Evolutionary conservation across 352 stramenopile species (phyloP).

Genomic region (Paralagenidium karlingii): DNA sequence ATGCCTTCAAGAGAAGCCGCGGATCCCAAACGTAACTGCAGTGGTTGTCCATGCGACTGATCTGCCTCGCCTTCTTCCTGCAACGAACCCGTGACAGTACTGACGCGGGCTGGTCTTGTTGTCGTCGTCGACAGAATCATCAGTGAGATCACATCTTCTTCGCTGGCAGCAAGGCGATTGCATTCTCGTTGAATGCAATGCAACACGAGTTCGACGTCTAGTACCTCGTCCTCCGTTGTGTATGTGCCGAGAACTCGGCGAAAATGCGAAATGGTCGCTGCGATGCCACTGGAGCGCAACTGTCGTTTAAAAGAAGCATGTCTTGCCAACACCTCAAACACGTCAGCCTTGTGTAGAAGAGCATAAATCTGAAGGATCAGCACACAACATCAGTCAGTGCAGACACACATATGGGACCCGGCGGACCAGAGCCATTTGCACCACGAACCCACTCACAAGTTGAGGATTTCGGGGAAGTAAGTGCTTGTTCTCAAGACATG

Average conservation of each 20-base stretch:
- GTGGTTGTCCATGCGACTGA: too few species aligned
- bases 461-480: constrained; percentile 63
- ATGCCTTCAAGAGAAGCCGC: too few species aligned
- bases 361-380: constrained; percentile 55
- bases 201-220: constrained; percentile 54
- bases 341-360: constrained; percentile 49
- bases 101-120: constrained; percentile 4
- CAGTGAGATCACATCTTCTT: too few species aligned
- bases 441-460: constrained; percentile 52
- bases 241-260: constrained; percentile 46
- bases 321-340: constrained; percentile 33
- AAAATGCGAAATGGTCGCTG: constrained; percentile 52
- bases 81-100: neutral
- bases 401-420: neutral
- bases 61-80: too few species aligned
- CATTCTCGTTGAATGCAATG: constrained; percentile 58
- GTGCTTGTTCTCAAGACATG: constrained; percentile 46
- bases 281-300: constrained; percentile 46
- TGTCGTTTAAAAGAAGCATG: constrained; percentile 46
- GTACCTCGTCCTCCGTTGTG: constrained; percentile 29
- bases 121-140: constrained; percentile 39
- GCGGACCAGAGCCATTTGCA: too few species aligned
- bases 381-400: neutral
- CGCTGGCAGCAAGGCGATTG: too few species aligned
- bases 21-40: too few species aligned